Evolutionary conservation across 495 filamentous ascomycete genomes (phyloP), one percentile per base, ranked within the genome.

Genomic region (Peziza echinospora): DNA sequence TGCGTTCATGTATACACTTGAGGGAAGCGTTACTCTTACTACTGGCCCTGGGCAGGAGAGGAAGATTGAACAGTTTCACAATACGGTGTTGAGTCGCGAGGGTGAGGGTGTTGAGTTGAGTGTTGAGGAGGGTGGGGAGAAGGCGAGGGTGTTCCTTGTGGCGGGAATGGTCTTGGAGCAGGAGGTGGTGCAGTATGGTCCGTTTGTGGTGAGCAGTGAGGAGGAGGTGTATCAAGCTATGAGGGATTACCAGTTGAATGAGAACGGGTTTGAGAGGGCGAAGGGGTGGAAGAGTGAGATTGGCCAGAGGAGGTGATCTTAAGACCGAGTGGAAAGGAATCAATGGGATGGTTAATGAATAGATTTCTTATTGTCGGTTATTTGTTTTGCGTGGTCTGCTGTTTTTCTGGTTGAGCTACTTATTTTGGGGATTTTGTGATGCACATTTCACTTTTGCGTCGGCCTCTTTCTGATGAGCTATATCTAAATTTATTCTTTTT

Each of bases 171-270:
- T 85, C 13, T 69, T 94, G 11, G 78, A 94, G 58, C 87, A 97
- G 63, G 77, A 81, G 45, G 78, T 97, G 19, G 82, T 94, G 22
- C 87, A 97, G 70, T 93, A 97, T 60, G 87, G 87, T 0, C 87
- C 87, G 2, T 97, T 97, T 60, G 89, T 97, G 11, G 56, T 93
- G 49, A 93, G 69, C 26, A 72, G 71, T 9, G 69, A 84, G 55
- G 84, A 93, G 53, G 75, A 89, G 59, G 84, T 97, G 30, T 80
- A 84, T 52, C 75, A 94, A 66, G 84, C 89, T 2, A 77, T 97
- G 71, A 63, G 76, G 44, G 87, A 97, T 63, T 97, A 78, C 55
- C 82, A 84, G 65, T 78, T 68, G 41, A 68, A 76, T 48, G 71
- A 73, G 21, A 94, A 94, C 63, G 87, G 87, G 13, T 97, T 97